phyloP scores from a whole-genome alignment of 768 basidiomycete species.

The Hygrophoropsis aurantiaca region DNA sequence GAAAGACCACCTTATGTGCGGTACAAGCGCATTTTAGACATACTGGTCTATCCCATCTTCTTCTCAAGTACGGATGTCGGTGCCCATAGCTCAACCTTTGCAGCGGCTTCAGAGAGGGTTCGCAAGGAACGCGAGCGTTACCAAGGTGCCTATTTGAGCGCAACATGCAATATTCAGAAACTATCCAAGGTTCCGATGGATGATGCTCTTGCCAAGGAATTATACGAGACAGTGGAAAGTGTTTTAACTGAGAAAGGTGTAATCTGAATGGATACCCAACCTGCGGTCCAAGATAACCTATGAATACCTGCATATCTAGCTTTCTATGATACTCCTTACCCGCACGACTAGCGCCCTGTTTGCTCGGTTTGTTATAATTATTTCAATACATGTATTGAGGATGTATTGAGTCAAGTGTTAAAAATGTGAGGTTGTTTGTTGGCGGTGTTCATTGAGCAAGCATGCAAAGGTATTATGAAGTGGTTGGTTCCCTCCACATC shows the following conservation, averaged over 20 bases:
- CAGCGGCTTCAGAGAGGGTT: constrained; percentile 28
- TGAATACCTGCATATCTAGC: no score
- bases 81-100: constrained; percentile 24
- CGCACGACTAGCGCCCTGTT: no score
- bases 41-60: constrained; percentile 14
- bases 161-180: constrained; percentile 15
- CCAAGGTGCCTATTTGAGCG: constrained; percentile 31
- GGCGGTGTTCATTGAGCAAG: no score
- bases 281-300: no score
- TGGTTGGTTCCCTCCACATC: no score
- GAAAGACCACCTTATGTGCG: not conserved
- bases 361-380: no score
- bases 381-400: no score
- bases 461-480: no score
- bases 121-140: constrained; percentile 20
- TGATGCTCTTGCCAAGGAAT: constrained; percentile 25
- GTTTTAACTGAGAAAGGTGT: constrained; percentile 22
- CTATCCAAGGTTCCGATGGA: constrained; percentile 13
- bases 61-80: constrained; percentile 20
- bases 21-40: constrained; percentile 18
- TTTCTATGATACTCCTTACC: no score
- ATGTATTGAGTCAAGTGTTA: no score
- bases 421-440: no score
- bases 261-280: no score
- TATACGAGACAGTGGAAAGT: constrained; percentile 27